Evolutionary conservation across 306 rosid species (phyloP), one percentile per base, ranked within the genome.

Genomic region (Neltuma alba): DNA sequence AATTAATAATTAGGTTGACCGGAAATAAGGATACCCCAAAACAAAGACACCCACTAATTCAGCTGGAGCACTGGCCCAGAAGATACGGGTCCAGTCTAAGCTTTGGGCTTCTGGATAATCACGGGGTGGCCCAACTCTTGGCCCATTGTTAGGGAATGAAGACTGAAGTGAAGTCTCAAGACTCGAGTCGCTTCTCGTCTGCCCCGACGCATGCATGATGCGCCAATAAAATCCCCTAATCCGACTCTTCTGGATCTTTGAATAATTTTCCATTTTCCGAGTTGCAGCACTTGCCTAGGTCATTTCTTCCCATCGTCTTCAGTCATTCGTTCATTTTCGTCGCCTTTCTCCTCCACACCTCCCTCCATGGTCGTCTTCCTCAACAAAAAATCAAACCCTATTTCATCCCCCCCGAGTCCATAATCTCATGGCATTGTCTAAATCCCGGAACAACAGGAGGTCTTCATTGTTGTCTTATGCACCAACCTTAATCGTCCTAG

Each of bases 211-310:
- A 65, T 1, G 9, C 66, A 45, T 33, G 20, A 73, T n/a, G n/a
- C n/a, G 78, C 82, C 57, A 18, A 18, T 6, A 0, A 82, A 86
- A 69, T 81, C 77, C 85, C 88, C 87, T 77, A 64, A 47, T 86
- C 97, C 97, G 79, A 92, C 89, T 89, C 88, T 76, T 76, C 74
- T 63, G 99, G 97, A 92, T 92, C 95, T 37, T 38, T 66, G 72
- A 81, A 79, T 75, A 57, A 84, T 73, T 86, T 88, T 87, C 89
- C 70, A 83, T 72, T 68, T 80, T 82, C 89, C 48, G 3, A 44
- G 48, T 44, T 86, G 38, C 70, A 86, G 83, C 52, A 31, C 76
- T 77, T 87, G 81, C 57, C 57, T 8, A 4, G 61, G 60, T 66
- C 61, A n/a, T 85, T 52, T 12, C 3, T 72, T 64, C 72, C 62